Evolutionary conservation across 441 rosid species (phyloP), one percentile per base, ranked within the genome.

Genomic region (Gossypium davidsonii): DNA sequence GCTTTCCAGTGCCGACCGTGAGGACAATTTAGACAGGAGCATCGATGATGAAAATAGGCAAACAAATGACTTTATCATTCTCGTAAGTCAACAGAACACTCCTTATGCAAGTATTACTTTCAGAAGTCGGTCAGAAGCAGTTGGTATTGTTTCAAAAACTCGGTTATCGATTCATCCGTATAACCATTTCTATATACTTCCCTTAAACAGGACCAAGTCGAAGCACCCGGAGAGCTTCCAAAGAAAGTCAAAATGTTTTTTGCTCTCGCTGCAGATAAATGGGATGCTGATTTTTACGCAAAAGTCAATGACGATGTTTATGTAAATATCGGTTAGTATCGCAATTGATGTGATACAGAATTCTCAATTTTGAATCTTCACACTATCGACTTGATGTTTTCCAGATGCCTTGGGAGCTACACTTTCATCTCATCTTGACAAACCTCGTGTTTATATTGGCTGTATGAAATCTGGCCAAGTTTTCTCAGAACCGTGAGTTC

Each of bases 391-490:
- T 25, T 79, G 66, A 74, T 79, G 48, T 15, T 60, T 46, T 37
- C 53, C 84, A 95, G 98, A 93, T 83, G 80, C 90, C 70, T 83
- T 95, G 55, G 97, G 93, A 79, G 82, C 83, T 77, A 84, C 95
- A 31, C 95, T 95, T 74, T 85, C 97, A 71, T 78, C 89, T 72
- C 85, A 93, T 75, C 48, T 91, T 63, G 82, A 83, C 78, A 88
- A 86, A 73, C 97, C 98, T 76, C 88, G 97, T 55, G 87, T 84
- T 75, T 96, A 96, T 79, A 85, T 96, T 26, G 98, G 99, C 58
- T 96, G 99, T 78, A 96, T 96, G 99, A 96, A 91, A 79, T 91
- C 98, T 17, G 98, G 98, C 49, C 91, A 88, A 86, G 97, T 96
- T 81, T 90, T 90, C 77, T 87, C 96, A 51, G 97, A 93, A 82